These are phyloP conservation scores for Chenopodium quinoa DNA, from an alignment of 148 eudicot genomes.

Conservation along the genomic window DNA sequence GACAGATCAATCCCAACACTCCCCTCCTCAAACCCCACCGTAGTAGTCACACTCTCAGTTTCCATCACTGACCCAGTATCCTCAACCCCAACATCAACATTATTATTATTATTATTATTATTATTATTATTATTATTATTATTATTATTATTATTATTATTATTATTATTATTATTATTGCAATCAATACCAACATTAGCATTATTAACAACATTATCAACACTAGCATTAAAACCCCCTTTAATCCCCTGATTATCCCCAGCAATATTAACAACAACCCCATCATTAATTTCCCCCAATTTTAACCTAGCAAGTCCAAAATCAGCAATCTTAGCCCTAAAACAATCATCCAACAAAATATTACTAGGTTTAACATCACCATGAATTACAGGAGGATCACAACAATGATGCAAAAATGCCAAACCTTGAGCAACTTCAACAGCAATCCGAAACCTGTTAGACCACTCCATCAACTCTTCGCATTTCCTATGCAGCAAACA, in stretches of 20 bases:
- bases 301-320: conserved; percentile 84
- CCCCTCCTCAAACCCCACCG: conserved; percentile 58
- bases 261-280: conserved; percentile 10
- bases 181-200: neutral
- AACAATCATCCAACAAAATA: conserved; percentile 55
- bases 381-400: conserved; percentile 76
- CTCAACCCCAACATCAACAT: conserved; percentile 37
- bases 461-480: conserved; percentile 56
- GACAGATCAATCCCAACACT: conserved; percentile 46
- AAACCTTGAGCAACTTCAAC: conserved; percentile 69
- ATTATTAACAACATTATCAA: conserved; percentile 22
- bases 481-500: conserved; percentile 59
- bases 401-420: conserved; percentile 65
- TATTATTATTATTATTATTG: neutral
- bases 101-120: conserved; percentile 9
- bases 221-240: conserved; percentile 24
- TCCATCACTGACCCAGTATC: conserved; percentile 63
- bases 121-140: neutral
- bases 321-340: conserved; percentile 77
- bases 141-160: conserved; percentile 13
- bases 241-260: conserved; percentile 4
- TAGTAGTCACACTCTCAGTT: conserved; percentile 65
- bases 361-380: conserved; percentile 98
- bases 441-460: conserved; percentile 44
- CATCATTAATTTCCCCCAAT: conserved; percentile 33